Evolutionary conservation across 2,329 filamentous ascomycete genomes (phyloP), one percentile per base, ranked within the genome.

Genomic region (Trichoderma sp.): DNA sequence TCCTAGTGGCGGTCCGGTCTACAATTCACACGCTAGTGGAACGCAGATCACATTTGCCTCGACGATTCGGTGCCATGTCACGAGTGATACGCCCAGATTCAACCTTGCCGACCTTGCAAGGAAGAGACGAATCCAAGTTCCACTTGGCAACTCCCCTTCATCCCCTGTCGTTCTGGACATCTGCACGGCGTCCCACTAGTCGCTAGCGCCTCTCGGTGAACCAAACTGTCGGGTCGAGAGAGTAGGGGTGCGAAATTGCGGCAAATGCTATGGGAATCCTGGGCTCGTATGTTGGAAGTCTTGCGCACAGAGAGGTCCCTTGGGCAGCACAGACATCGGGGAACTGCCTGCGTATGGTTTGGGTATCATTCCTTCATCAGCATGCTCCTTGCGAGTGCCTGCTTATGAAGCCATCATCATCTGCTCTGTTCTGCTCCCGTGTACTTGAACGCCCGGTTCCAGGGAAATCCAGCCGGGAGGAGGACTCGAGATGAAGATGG

Each of bases 201-300:
- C 29, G 29, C 57, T 61, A 66, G 39, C 29, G 60, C 52, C 53
- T 70, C 69, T 70, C 68, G 69, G 57, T 54, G 70, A 71, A 71
- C 72, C 73, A 70, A 32, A 68, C 71, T 72, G 69, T 72, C 72
- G 71, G 72, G 70, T 71, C 71, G 25, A 56, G 17, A 17, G 27
- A 54, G 69, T 68, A 71, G 71, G 70, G 53, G 67, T 65, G 52
- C 67, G 67, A 68, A 66, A 70, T 68, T 68, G 66, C 54, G 45
- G 48, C 64, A 53, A 45, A 57, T 42, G 60, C 34, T n/a, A 29
- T 32, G 48, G 17, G 34, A 42, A 35, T 54, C 17, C 25, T n/a
- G 17, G 27, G 27, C 27, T 54, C 50, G 50, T 54, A 34, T 17
- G 50, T n/a, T 54, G 27, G 27, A n/a, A 54, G 29, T 53, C 22